Evolutionary conservation across 176 grass and related monocot genomes (phyloP), one percentile per base, ranked within the genome.

Genomic region (Eleusine coracana): DNA sequence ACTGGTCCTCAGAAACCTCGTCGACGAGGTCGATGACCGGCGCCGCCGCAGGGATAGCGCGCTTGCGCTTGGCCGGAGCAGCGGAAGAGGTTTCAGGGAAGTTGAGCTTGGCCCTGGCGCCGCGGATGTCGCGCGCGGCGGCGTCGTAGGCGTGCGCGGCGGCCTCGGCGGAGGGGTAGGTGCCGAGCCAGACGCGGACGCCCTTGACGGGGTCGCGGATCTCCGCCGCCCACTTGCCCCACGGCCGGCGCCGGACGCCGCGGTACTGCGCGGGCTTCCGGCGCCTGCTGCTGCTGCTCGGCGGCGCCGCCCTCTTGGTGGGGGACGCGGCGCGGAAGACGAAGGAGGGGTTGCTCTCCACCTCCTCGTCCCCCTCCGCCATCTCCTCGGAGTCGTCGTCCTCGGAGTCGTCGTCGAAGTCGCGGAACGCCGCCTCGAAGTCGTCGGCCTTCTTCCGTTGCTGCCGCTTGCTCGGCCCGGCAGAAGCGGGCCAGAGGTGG

Each of bases 161-260:
- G 68, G 89, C 87, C 77, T 97, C 88, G 7, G 92, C 89, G 42
- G 92, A 87, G 6, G 80, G 85, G 77, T 90, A 97, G 62, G 94
- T 97, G 27, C 94, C 94, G 50, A 97, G 89, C 94, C 94, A 97
- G 80, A 97, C 88, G 31, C 94, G 89, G 79, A 97, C 79, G 44
- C 94, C 94, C 85, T 97, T 94, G 73, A 85, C 84, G 50, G 94
- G 94, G 89, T 97, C 89, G 75, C 94, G 89, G 68, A 97, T 97
- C 83, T 97, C 94, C 42, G 94, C 94, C 8, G 92, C 94, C 94
- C 94, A 94, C 68, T 94, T 97, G 25, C 94, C 92, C 94, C 94
- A 97, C 38, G 92, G 88, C 17, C 94, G 92, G 66, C 89, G 86
- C 2, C 94, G 83, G 21, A 97, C 91, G 48, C 94, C 94, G 29